These are phyloP conservation scores for Capillidium heterosporum DNA, from an alignment of 371 early-diverging fungal genomes.

Conservation along the genomic window DNA sequence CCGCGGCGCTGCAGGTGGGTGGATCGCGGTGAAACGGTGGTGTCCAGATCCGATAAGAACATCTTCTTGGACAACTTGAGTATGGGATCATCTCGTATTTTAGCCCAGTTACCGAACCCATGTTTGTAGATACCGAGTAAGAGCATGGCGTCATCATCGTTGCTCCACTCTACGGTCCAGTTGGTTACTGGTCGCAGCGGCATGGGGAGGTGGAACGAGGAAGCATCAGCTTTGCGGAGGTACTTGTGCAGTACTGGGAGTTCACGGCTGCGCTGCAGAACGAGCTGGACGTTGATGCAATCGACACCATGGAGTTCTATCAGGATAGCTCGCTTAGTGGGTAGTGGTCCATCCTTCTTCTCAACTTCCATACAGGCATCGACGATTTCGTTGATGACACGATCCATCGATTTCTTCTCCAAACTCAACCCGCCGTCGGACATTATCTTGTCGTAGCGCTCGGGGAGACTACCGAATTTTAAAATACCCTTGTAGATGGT, in stretches of 20 bases:
- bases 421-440: slow-evolving; percentile 54
- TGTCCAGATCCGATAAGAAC: slow-evolving; percentile 17
- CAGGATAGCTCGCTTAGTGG: slow-evolving; percentile 55
- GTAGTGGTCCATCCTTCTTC: slow-evolving; percentile 22
- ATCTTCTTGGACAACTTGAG: slow-evolving; percentile 64
- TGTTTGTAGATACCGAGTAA: slow-evolving; percentile 82
- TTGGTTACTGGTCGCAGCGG: slow-evolving; percentile 63
- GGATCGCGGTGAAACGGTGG: slow-evolving; percentile 12
- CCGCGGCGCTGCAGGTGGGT: slow-evolving; percentile 49
- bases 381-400: slow-evolving; percentile 40
- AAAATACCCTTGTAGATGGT: slow-evolving; percentile 57
- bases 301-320: slow-evolving; percentile 59
- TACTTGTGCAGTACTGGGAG: slow-evolving; percentile 15
- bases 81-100: slow-evolving; percentile 57
- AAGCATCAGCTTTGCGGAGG: slow-evolving; percentile 12
- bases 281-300: slow-evolving; percentile 64
- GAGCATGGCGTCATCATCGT: slow-evolving; percentile 88
- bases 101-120: slow-evolving; percentile 87
- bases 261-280: slow-evolving; percentile 43
- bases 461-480: slow-evolving; percentile 61
- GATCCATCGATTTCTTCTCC: slow-evolving; percentile 22
- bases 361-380: slow-evolving; percentile 52
- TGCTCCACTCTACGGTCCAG: slow-evolving; percentile 80
- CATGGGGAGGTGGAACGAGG: slow-evolving; percentile 39
- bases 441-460: slow-evolving; percentile 58